Conservation (phyloP, 345 rosid genomes). For the Acer campestre region DNA sequence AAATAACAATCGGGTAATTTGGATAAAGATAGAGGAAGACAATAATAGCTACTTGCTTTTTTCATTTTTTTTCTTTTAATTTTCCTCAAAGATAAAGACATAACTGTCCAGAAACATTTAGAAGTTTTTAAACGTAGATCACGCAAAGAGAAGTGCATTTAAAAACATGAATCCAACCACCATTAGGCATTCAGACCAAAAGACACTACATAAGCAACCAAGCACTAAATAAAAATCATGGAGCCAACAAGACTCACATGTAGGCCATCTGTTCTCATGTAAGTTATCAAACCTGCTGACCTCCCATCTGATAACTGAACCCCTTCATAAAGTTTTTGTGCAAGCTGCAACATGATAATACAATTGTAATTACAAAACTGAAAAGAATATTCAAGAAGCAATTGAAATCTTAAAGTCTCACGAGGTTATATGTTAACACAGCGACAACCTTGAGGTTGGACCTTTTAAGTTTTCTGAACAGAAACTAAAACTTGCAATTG, state of each 20-base stretch:
- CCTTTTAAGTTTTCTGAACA: neutral
- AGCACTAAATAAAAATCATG: constrained; percentile 8
- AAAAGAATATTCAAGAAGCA: neutral
- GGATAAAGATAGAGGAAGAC: neutral
- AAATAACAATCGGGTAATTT: neutral
- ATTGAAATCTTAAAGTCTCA: neutral
- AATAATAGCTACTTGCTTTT: neutral
- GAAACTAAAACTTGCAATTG: too few species aligned
- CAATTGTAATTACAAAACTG: constrained; percentile 17
- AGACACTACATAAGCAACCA: neutral
- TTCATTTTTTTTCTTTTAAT: neutral
- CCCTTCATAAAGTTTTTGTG: constrained; percentile 97
- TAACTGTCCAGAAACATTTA: neutral
- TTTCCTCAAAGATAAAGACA: neutral
- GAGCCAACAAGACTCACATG: constrained; percentile 62
- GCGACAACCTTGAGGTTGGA: constrained; percentile 4
- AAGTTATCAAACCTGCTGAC: constrained; percentile 89
- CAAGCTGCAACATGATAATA: constrained; percentile 61
- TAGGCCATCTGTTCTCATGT: constrained; percentile 93
- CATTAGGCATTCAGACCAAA: neutral
- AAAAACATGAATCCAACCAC: neutral
- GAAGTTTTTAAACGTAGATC: neutral
- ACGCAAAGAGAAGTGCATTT: neutral
- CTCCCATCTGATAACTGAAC: constrained; percentile 68
- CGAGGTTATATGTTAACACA: neutral